These are phyloP conservation scores for Rhodotorula graminis DNA, from an alignment of 768 basidiomycete genomes.

Conservation along the genomic window DNA sequence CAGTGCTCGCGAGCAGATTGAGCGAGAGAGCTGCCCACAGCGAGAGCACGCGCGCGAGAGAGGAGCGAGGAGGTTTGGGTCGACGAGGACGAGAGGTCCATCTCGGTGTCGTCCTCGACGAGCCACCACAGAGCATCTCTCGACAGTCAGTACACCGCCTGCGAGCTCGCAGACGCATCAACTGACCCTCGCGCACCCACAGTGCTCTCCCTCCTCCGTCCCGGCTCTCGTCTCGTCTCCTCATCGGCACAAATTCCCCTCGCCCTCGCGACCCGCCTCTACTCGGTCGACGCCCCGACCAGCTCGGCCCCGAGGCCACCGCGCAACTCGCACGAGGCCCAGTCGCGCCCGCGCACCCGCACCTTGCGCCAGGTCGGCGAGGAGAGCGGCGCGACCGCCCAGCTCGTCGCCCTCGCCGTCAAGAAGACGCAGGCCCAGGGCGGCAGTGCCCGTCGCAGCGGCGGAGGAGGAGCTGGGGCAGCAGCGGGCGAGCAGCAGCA, in stretches of 20 bases:
- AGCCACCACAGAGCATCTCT: no score
- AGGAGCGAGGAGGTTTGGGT: no score
- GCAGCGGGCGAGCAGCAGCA: neutral
- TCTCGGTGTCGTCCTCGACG: no score
- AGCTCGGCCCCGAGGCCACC: neutral
- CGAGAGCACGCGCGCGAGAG: no score
- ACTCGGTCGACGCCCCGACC: neutral
- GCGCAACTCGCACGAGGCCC: neutral
- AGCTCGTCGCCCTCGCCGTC: slow-evolving; percentile 21
- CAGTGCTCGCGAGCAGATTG: no score
- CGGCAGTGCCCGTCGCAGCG: no score
- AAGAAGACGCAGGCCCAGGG: slow-evolving; percentile 8
- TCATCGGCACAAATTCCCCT: slow-evolving; percentile 2
- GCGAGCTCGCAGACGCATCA: rapidly evolving
- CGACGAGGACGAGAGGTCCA: no score
- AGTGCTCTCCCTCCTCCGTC: neutral
- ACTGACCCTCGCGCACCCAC: neutral
- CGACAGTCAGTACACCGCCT: neutral
- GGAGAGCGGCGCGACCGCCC: slow-evolving; percentile 16
- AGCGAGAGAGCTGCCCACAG: no score
- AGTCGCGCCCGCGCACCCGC: slow-evolving; percentile 6
- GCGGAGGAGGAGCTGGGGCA: neutral
- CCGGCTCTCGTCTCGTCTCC: neutral
- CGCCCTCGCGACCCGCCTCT: neutral
- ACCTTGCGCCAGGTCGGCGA: slow-evolving; percentile 19